phyloP scores from a whole-genome alignment of 192 early-diverging fungal species.

The Coemansia guatemalensis region DNA sequence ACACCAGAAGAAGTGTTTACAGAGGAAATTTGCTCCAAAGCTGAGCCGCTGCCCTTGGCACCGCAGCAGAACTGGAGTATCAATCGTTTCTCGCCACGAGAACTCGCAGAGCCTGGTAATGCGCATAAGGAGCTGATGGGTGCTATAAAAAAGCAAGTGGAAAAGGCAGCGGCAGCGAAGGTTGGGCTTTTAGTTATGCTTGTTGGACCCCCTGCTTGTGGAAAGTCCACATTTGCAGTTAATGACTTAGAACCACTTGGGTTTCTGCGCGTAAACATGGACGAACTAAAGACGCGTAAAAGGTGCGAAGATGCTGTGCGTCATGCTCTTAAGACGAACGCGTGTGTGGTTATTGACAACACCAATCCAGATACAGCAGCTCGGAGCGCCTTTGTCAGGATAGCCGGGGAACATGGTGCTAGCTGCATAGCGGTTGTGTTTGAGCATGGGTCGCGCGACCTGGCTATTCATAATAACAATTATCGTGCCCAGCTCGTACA shows the following conservation, averaged over 20 bases:
- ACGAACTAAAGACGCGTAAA: conserved; percentile 72
- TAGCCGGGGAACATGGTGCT: conserved; percentile 55
- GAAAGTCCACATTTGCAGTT: conserved; percentile 75
- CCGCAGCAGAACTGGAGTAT: conserved; percentile 9
- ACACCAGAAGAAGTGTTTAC: conserved; percentile 83
- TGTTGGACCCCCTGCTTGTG: conserved; percentile 82
- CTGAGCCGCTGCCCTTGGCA: conserved; percentile 29
- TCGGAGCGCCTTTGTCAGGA: conserved; percentile 62
- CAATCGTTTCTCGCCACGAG: conserved; percentile 12
- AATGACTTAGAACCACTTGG: conserved; percentile 63
- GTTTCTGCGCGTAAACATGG: conserved; percentile 80
- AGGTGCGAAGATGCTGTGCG: conserved; percentile 66
- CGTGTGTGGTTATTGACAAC: conserved; percentile 74
- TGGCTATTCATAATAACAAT: conserved; percentile 78
- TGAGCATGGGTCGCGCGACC: conserved; percentile 63
- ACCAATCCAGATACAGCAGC: conserved; percentile 72
- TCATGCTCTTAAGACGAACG: conserved; percentile 54
- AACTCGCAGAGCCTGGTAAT: background rate
- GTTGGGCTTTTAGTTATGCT: conserved; percentile 64
- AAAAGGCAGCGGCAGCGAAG: conserved; percentile 24
- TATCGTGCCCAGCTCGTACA: conserved; percentile 59
- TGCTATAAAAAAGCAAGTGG: conserved; percentile 22
- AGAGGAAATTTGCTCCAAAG: conserved; percentile 34
- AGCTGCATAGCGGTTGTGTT: conserved; percentile 43
- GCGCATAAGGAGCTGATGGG: conserved; percentile 10